Conservation (phyloP, 2,329 filamentous ascomycete species). For the Albophoma yamanashiensis region DNA sequence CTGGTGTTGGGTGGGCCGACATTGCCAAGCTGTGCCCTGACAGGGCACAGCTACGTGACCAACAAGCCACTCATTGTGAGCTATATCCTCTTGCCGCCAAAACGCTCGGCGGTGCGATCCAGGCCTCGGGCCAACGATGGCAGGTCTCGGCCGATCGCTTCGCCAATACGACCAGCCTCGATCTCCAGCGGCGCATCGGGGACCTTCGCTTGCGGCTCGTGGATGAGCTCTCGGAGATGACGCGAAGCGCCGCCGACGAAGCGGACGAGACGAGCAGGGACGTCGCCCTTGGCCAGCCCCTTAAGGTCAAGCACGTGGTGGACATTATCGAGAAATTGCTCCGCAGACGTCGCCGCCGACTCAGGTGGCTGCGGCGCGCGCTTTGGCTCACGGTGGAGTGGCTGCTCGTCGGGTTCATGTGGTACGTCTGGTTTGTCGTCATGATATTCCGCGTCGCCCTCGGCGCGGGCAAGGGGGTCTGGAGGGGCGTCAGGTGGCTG, state of each 20-base stretch:
- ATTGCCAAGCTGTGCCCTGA: conserved; percentile 30
- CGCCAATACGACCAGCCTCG: conserved; percentile 41
- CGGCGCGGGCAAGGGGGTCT: conserved; percentile 48
- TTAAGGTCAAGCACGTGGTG: conserved; percentile 69
- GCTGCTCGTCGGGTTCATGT: conserved; percentile 80
- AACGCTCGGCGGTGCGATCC: conserved; percentile 36
- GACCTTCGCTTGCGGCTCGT: conserved; percentile 34
- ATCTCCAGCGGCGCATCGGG: conserved; percentile 38
- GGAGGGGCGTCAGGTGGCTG: conserved; percentile 63
- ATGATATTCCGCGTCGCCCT: conserved; percentile 59
- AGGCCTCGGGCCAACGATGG: conserved; percentile 41
- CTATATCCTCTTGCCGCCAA: conserved; percentile 41
- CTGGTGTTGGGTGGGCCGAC: conserved; percentile 26
- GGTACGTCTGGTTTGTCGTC: conserved; percentile 88
- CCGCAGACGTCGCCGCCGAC: conserved; percentile 52
- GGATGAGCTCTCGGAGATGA: conserved; percentile 46
- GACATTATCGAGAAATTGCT: conserved; percentile 72
- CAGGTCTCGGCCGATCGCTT: conserved; percentile 50
- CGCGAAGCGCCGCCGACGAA: conserved; percentile 61
- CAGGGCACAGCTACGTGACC: conserved; percentile 17
- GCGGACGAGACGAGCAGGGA: conserved; percentile 71
- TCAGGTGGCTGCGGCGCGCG: conserved; percentile 64
- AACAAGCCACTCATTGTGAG: conserved; percentile 28
- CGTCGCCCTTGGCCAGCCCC: conserved; percentile 63
- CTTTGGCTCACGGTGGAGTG: conserved; percentile 83